phyloP scores from a whole-genome alignment of 73 alveolate species.

The Uronychia setigera region DNA sequence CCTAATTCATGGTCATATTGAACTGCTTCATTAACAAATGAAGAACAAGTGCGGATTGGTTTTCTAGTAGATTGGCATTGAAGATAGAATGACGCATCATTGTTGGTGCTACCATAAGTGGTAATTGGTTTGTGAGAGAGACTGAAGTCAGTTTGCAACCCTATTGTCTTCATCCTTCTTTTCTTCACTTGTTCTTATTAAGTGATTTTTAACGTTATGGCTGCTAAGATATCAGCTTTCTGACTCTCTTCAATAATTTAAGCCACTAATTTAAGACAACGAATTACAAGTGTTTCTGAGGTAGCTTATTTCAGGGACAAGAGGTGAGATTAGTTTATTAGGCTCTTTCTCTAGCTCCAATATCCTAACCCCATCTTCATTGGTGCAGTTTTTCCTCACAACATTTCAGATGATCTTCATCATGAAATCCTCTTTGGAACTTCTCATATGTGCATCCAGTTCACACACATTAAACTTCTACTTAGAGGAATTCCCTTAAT shows the following conservation, averaged over 20 bases:
- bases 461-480: background rate
- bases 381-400: background rate
- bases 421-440: background rate
- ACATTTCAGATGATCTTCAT: background rate
- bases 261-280: background rate
- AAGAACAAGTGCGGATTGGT: no score
- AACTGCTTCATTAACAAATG: no score
- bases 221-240: background rate
- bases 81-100: no score
- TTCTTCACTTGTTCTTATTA: no score
- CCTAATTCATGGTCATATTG: no score
- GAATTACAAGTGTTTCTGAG: background rate
- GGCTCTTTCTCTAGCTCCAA: background rate
- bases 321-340: background rate
- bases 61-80: no score
- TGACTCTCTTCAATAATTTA: background rate
- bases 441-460: background rate
- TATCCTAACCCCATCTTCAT: no score
- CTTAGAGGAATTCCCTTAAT: background rate
- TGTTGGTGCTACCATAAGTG: no score
- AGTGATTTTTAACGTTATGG: background rate
- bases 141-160: no score
- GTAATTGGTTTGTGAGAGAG: no score
- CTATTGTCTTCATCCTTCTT: no score
- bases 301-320: background rate